Evolutionary conservation across 768 basidiomycete genomes (phyloP).

Genomic region (Dendrothele bispora): DNA sequence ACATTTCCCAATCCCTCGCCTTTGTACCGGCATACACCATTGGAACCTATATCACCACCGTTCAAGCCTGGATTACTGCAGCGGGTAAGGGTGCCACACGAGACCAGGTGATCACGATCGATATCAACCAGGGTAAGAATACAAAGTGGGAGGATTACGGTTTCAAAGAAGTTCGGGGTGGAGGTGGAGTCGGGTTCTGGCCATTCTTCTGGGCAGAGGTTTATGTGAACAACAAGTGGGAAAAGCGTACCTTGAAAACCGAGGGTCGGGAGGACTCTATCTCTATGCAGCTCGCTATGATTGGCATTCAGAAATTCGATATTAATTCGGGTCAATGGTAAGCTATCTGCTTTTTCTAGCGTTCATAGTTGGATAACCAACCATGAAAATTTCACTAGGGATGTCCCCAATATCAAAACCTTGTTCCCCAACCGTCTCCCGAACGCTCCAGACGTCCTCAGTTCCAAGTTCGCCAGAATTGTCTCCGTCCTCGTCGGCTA

Average conservation of each 20-base stretch:
- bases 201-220: slow-evolving; percentile 8
- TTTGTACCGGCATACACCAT: slow-evolving; percentile 5
- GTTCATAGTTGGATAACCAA: not conserved
- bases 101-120: slow-evolving; percentile 6
- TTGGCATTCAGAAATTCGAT: slow-evolving; percentile 10
- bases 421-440: slow-evolving; percentile 9
- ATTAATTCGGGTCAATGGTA: slow-evolving; percentile 6
- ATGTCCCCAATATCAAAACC: slow-evolving; percentile 7
- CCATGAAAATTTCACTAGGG: not conserved
- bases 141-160: slow-evolving; percentile 11
- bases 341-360: slow-evolving; percentile 1
- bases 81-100: slow-evolving; percentile 1
- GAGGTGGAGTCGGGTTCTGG: slow-evolving; percentile 8
- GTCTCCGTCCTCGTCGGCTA: slow-evolving; percentile 8
- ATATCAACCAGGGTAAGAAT: slow-evolving; percentile 6
- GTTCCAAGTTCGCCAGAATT: slow-evolving; percentile 4
- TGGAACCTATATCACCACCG: slow-evolving; percentile 5
- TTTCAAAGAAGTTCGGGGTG: slow-evolving; percentile 3
- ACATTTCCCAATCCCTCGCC: not conserved
- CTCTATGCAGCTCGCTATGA: slow-evolving; percentile 5
- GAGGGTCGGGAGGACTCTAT: slow-evolving; percentile 5
- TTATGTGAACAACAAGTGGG: not conserved
- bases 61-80: slow-evolving; percentile 3
- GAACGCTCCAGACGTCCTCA: slow-evolving; percentile 9
- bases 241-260: slow-evolving; percentile 4